A percentile compares a stretch with the other conserved stretches of the same genome.
Conservation (phyloP, 2,329 filamentous ascomycete species). For the Fusarium tuaranense region DNA sequence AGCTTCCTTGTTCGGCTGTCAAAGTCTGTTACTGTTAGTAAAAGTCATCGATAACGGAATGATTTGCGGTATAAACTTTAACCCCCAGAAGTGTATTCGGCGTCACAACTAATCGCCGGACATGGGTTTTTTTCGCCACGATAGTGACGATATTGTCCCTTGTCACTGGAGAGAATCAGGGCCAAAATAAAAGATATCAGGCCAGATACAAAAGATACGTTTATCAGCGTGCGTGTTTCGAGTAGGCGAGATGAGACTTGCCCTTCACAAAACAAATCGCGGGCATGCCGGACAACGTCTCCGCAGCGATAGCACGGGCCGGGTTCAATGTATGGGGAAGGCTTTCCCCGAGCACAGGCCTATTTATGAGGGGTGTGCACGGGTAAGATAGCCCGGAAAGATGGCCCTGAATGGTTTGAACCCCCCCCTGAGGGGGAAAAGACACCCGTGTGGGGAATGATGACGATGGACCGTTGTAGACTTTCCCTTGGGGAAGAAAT, state of each 20-base stretch:
- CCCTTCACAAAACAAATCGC: not conserved
- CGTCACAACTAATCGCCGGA: not conserved
- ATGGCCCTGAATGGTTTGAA: not conserved
- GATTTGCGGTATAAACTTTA: not conserved
- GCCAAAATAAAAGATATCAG: not conserved
- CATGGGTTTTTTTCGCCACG: not conserved
- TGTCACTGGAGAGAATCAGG: not conserved
- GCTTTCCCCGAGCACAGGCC: slow-evolving; percentile 2
- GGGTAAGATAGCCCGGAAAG: not conserved
- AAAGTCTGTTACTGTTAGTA: not conserved
- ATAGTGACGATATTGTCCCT: not conserved
- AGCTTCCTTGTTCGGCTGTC: not conserved
- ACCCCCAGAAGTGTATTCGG: not conserved
- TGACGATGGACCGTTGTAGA: not conserved
- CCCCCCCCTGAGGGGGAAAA: not conserved
- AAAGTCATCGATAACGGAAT: not conserved
- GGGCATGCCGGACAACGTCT: not conserved
- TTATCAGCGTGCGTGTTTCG: not conserved
- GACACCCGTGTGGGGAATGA: not conserved
- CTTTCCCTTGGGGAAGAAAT: not conserved
- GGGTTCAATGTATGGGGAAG: not conserved
- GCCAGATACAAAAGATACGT: not conserved
- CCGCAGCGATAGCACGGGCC: not conserved
- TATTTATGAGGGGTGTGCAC: not conserved
- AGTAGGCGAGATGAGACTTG: not conserved